Evolutionary conservation across 768 basidiomycete genomes (phyloP), one percentile per base, ranked within the genome.

Genomic region (Tulasnella sp.): DNA sequence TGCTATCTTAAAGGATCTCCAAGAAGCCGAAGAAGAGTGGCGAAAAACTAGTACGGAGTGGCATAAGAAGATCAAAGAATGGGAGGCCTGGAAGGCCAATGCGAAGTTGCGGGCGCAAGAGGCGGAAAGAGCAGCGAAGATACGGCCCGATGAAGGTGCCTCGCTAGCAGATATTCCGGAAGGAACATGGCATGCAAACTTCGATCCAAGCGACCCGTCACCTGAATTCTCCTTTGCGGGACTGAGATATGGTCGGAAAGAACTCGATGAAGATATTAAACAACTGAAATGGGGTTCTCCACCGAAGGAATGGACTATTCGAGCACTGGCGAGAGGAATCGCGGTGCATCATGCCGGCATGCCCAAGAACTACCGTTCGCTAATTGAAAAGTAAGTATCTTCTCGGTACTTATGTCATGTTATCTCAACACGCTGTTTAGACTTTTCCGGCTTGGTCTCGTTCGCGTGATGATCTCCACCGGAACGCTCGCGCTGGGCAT

Each of bases 401-500:
- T 12, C 37, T 37, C n/a, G 31, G 34, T 27, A 1, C n/a, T 37
- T 24, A 40, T 10, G 13, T 28, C 15, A 37, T 37, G 22, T 53
- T 8, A 39, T 24, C 51, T 13, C 20, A 35, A 1, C 24, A 2
- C 7, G 1, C 34, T 37, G 41, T 44, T 3, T 55, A 79, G 77
- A 53, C 61, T 80, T 37, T 83, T 81, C 62, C 73, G 81, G 19
- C 65, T 67, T 25, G 78, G 80, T 1, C 78, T 74, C 54, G 53
- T 84, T 37, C 73, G 76, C 16, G 76, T 84, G 5, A 68, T 83
- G 28, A 74, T 84, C 54, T 75, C 82, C 8, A 83, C 81, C 49
- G 75, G 76, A 1, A 83, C 81, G 4, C 66, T 83, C 48, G 81
- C 82, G 1, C 66, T 84, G 12, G 83, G 82, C 52, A 84, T 84